Percentiles rank a stretch among this genome's conserved stretches.
phyloP scores from a whole-genome alignment of 441 rosid genomes.

The Mallotus japonicus region DNA sequence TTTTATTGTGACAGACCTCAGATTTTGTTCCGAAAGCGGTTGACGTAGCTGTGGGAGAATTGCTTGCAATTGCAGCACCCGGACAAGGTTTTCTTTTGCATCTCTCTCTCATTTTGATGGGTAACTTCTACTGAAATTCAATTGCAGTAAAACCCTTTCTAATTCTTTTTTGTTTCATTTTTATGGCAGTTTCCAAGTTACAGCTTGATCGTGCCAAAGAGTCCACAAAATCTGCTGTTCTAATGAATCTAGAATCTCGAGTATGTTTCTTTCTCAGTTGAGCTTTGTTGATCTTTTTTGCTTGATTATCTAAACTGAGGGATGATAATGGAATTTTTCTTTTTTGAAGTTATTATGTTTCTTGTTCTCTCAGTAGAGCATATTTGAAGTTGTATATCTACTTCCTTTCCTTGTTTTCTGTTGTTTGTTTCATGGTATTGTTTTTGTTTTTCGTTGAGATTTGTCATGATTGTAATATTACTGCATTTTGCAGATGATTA shows the following conservation, averaged over 20 bases:
- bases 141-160: background rate
- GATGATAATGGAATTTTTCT: background rate
- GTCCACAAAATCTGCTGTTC: slow-evolving; percentile 76
- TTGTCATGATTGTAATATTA: slow-evolving; percentile 1
- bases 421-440: background rate
- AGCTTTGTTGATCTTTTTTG: background rate
- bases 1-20: slow-evolving; percentile 43
- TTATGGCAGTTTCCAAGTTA: slow-evolving; percentile 46
- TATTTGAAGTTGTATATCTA: background rate
- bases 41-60: slow-evolving; percentile 64
- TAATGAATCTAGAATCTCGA: slow-evolving; percentile 92
- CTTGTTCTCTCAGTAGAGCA: background rate
- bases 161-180: background rate
- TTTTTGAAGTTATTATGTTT: background rate
- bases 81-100: slow-evolving; percentile 55
- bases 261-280: slow-evolving; percentile 37
- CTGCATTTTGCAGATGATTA: slow-evolving; percentile 54
- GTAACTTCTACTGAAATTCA: background rate
- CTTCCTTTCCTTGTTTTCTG: background rate
- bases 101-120: background rate
- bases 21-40: slow-evolving; percentile 66
- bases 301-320: background rate
- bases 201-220: slow-evolving; percentile 78
- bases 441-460: background rate
- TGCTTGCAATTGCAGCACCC: slow-evolving; percentile 57